These are phyloP conservation scores for Simplicillium sp. DNA, from an alignment of 2,329 filamentous ascomycete genomes.

Conservation along the genomic window DNA sequence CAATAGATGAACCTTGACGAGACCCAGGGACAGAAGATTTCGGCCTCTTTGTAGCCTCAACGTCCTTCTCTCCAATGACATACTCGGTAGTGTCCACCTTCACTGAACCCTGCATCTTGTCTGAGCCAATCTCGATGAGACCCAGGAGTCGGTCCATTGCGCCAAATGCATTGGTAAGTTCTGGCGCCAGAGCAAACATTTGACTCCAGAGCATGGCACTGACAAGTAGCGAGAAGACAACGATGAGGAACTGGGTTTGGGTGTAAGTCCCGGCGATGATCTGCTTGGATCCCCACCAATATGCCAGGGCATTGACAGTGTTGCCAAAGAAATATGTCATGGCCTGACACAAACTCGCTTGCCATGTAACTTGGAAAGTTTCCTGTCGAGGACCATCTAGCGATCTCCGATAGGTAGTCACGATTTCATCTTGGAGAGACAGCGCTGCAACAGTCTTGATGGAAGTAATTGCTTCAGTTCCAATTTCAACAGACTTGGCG, in stretches of 20 bases:
- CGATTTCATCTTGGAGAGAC: conserved; percentile 25
- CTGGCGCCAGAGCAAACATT: conserved; percentile 55
- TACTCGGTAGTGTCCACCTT: conserved; percentile 1
- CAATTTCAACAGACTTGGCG: conserved; percentile 48
- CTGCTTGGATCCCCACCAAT: conserved; percentile 58
- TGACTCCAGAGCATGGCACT: conserved; percentile 53
- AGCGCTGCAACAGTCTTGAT: conserved; percentile 50
- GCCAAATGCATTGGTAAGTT: conserved; percentile 46
- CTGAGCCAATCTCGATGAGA: conserved; percentile 14
- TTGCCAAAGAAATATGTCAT: conserved; percentile 40
- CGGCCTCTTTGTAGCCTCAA: neutral
- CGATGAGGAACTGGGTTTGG: conserved; percentile 52
- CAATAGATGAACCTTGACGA: conserved; percentile 1
- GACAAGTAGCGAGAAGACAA: conserved; percentile 51
- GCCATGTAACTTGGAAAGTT: conserved; percentile 22
- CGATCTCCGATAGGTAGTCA: conserved; percentile 27
- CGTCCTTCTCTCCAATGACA: conserved; percentile 4
- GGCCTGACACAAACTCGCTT: conserved; percentile 35
- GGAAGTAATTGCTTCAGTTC: conserved; percentile 50
- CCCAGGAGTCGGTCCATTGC: conserved; percentile 38
- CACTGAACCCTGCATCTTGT: neutral
- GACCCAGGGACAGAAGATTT: neutral
- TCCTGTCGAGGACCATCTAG: conserved; percentile 26
- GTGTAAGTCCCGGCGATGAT: conserved; percentile 47
- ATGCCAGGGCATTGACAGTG: conserved; percentile 53